Evolutionary conservation across 148 eudicot genomes (phyloP), one percentile per base, ranked within the genome.

Genomic region (Heliamphora exappendiculata): DNA sequence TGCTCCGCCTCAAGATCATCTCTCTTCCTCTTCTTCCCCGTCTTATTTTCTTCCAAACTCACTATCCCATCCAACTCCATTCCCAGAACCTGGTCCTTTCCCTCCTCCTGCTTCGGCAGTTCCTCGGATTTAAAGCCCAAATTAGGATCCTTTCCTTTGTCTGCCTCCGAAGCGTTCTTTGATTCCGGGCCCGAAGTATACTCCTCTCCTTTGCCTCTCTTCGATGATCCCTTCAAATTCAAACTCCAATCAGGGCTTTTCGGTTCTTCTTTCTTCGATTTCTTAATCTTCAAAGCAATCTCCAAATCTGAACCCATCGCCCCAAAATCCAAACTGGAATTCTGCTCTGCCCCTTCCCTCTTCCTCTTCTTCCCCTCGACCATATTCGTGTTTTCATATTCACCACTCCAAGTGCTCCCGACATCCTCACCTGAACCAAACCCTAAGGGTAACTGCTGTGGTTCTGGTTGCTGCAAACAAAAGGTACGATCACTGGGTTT

Each of bases 1-100:
- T 96, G 91, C n/a, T 85, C 91, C 55, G 75, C 86, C 78, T 96
- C 98, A 20, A 94, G 39, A 62, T 94, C 97, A 77, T 88, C 96
- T 64, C 93, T 87, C 88, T 90, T 94, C 87, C 98, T 90, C 89
- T 90, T 93, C 80, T 84, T 88, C 85, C 85, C 87, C 59, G 83
- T 81, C 84, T 81, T 80, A 49, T 75, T 80, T 65, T 55, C 63
- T 19, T 65, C 74, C 51, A 34, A 20, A 66, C 39, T 57, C 29
- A 36, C 77, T 33, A 66, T 74, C 47, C 63, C 80, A 16, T 70
- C 53, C 7, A 66, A 49, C 44, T 36, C 81, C 67, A 28, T 37
- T 2, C n/a, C 62, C 39, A 5, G 26, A 24, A 13, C 80, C 49
- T 59, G 13, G 49, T 42, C 59, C 76, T 53, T 70, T 17, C 68